phyloP scores from a whole-genome alignment of 164 flowering plant genomes.

The Akebia trifoliata region DNA sequence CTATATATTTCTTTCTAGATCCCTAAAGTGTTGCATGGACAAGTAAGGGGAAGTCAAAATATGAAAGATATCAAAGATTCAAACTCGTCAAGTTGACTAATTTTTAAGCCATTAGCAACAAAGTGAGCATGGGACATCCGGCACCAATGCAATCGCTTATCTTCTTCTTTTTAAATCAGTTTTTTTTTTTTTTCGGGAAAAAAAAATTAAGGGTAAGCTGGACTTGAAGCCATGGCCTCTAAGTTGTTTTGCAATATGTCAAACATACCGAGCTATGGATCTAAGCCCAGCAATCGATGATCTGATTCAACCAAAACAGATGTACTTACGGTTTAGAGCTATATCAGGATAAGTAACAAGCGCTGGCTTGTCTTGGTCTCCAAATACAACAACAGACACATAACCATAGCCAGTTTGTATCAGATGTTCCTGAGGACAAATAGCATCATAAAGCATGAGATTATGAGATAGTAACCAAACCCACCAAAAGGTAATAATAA shows the following conservation, averaged over 20 bases:
- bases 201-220: background rate
- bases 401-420: conserved; percentile 65
- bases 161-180: background rate
- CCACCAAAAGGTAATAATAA: background rate
- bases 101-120: background rate
- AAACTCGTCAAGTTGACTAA: background rate
- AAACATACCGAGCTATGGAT: too few species aligned
- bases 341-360: conserved; percentile 88
- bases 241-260: too few species aligned
- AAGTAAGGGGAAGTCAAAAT: background rate
- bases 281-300: background rate
- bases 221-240: too few species aligned
- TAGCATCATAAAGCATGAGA: background rate
- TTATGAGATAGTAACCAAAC: background rate
- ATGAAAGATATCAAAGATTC: background rate
- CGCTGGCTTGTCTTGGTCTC: conserved; percentile 89
- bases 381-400: conserved; percentile 75
- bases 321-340: conserved; percentile 76
- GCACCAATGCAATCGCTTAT: background rate
- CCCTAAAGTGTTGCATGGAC: background rate
- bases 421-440: conserved; percentile 59
- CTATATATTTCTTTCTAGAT: background rate
- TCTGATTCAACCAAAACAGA: background rate
- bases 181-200: too few species aligned
- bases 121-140: too few species aligned